Evolutionary conservation across 192 early-diverging fungal species (phyloP).

Genomic region (Linnemannia zychae): DNA sequence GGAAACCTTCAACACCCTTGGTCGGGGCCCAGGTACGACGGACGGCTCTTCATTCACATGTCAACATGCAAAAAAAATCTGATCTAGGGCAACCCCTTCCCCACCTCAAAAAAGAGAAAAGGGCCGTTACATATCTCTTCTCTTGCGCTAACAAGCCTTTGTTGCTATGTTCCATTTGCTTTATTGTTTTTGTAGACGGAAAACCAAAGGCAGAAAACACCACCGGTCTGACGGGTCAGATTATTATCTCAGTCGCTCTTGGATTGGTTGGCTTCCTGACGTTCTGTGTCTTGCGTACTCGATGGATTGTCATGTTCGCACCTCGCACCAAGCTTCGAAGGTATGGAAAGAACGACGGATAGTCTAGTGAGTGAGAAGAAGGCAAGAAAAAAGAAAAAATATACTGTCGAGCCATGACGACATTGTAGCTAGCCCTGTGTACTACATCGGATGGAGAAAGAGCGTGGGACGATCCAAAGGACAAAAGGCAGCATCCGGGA

Average conservation of each 20-base stretch:
- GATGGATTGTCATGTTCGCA: slow-evolving; percentile 58
- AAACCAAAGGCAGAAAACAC: slow-evolving; percentile 24
- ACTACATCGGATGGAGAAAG: neutral
- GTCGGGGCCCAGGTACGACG: neutral
- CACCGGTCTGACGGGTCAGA: slow-evolving; percentile 47
- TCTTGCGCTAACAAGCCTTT: neutral
- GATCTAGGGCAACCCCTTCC: neutral
- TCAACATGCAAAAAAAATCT: neutral
- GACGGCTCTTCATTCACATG: neutral
- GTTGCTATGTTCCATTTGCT: neutral
- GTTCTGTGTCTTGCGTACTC: slow-evolving; percentile 55
- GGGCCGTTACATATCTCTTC: neutral
- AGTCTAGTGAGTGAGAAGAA: no score
- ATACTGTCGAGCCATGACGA: neutral
- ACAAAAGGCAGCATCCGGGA: neutral
- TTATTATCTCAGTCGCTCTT: slow-evolving; percentile 29
- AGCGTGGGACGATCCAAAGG: slow-evolving; percentile 3
- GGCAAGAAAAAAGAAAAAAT: neutral
- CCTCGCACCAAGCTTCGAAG: slow-evolving; percentile 54
- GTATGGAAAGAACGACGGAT: slow-evolving; percentile 5
- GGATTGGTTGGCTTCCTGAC: slow-evolving; percentile 42
- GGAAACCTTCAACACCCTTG: neutral
- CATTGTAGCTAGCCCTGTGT: neutral
- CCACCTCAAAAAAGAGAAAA: neutral
- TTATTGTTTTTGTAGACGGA: neutral